These are phyloP conservation scores for Houttuynia cordata DNA, from an alignment of 164 flowering plant species.

Conservation along the genomic window DNA sequence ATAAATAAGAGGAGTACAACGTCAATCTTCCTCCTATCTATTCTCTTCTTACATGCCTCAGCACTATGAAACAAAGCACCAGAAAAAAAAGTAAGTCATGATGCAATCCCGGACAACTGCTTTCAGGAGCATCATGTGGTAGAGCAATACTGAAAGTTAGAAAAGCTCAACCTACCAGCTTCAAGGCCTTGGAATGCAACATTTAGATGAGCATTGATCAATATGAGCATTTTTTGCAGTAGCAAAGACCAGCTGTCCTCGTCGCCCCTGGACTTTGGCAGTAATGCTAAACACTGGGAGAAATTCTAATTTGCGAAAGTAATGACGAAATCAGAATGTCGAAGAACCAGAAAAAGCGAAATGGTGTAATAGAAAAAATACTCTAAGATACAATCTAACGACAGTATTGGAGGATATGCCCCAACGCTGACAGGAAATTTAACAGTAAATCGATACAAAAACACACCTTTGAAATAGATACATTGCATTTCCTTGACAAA, in stretches of 20 bases:
- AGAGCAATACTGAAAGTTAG: background rate
- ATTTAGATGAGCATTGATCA: slow-evolving; percentile 37
- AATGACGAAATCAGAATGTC: background rate
- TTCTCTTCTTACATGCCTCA: too few species aligned
- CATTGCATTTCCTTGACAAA: slow-evolving; percentile 43
- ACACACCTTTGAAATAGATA: slow-evolving; percentile 40
- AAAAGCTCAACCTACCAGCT: slow-evolving; percentile 39
- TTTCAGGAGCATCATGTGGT: background rate
- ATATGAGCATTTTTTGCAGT: slow-evolving; percentile 64
- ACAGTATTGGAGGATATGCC: too few species aligned
- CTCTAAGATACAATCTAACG: too few species aligned
- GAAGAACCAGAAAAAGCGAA: slow-evolving; percentile 3
- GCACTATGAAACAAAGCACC: too few species aligned
- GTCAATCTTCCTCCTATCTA: too few species aligned
- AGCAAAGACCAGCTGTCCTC: slow-evolving; percentile 63
- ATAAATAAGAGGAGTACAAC: too few species aligned
- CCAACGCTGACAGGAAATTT: too few species aligned
- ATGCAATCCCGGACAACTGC: background rate
- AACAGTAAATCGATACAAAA: background rate
- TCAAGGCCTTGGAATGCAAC: slow-evolving; percentile 67
- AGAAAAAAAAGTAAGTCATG: too few species aligned
- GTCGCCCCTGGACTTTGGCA: slow-evolving; percentile 74
- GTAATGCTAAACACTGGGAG: slow-evolving; percentile 56
- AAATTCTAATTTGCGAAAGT: slow-evolving; percentile 35
- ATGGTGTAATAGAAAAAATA: background rate